These are phyloP conservation scores for Candida alai DNA, from an alignment of 805 yeast genomes.

Conservation along the genomic window DNA sequence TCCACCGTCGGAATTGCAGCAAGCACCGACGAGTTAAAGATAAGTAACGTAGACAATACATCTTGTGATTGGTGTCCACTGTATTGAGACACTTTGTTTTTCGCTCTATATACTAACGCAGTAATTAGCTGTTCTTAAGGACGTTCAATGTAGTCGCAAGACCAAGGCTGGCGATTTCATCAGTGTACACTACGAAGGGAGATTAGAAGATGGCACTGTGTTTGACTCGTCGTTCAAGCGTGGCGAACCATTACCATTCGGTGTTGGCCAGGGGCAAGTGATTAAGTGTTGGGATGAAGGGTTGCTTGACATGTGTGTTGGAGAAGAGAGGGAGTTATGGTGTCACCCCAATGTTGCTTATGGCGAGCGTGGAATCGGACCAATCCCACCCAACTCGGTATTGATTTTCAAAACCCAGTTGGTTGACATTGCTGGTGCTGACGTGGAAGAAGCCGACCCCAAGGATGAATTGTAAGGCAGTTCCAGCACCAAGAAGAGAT, in stretches of 20 bases:
- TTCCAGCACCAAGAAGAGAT: no score
- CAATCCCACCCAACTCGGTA: slow-evolving; percentile 74
- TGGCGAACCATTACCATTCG: slow-evolving; percentile 64
- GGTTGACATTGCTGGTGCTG: slow-evolving; percentile 45
- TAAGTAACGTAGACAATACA: no score
- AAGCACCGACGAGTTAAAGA: slow-evolving; percentile 17
- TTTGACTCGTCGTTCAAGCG: slow-evolving; percentile 74
- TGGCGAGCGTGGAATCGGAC: slow-evolving; percentile 73
- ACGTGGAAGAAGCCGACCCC: slow-evolving; percentile 7
- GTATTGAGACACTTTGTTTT: no score
- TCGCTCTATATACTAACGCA: no score
- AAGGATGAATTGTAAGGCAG: slow-evolving; percentile 12
- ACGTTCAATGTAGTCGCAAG: slow-evolving; percentile 50
- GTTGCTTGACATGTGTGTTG: slow-evolving; percentile 70
- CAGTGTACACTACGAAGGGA: slow-evolving; percentile 77
- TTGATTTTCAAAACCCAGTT: slow-evolving; percentile 64
- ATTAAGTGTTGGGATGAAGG: slow-evolving; percentile 94
- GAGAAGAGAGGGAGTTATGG: slow-evolving; percentile 74
- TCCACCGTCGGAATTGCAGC: slow-evolving; percentile 8
- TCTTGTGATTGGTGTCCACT: no score
- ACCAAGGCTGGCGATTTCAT: slow-evolving; percentile 66
- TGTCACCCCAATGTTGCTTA: slow-evolving; percentile 80
- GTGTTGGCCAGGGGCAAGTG: slow-evolving; percentile 76
- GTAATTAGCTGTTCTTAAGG: slow-evolving; percentile 30
- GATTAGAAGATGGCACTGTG: slow-evolving; percentile 57